Evolutionary conservation across 805 yeast genomes (phyloP).

Genomic region (Yarrowia divulgata): DNA sequence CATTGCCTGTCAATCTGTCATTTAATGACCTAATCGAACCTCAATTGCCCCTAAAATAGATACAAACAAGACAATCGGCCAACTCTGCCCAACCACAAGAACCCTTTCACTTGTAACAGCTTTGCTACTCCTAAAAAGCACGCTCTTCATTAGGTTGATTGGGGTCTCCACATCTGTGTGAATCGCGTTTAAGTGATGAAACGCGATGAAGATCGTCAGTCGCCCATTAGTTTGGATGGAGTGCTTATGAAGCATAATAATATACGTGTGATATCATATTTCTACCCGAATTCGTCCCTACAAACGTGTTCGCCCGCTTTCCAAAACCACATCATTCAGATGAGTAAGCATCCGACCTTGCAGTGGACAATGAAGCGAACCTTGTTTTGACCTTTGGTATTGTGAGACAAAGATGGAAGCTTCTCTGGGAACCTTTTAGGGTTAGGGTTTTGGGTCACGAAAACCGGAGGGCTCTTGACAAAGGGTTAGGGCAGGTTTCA

Average conservation of each 20-base stretch:
- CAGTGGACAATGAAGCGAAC: background rate
- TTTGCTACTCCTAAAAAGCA: too few relatives aligned
- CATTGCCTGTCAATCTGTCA: background rate
- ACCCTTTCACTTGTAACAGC: too few relatives aligned
- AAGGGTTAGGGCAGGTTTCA: conserved; percentile 19
- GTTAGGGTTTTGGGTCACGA: background rate
- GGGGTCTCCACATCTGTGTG: too few relatives aligned
- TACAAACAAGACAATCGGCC: background rate
- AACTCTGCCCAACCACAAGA: too few relatives aligned
- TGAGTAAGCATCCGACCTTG: conserved; percentile 4
- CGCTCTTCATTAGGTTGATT: too few relatives aligned
- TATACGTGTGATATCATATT: too few relatives aligned
- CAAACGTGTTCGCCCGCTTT: too few relatives aligned
- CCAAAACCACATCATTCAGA: background rate
- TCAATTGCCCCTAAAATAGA: background rate
- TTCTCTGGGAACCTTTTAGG: background rate
- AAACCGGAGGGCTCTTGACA: background rate
- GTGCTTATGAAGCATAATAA: too few relatives aligned
- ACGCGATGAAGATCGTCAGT: too few relatives aligned
- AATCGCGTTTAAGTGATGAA: too few relatives aligned
- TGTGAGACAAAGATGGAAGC: background rate
- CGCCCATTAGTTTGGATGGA: too few relatives aligned
- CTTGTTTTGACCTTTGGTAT: background rate
- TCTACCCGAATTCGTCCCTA: too few relatives aligned
- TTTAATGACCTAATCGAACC: background rate